phyloP scores from a whole-genome alignment of 2,329 filamentous ascomycete species.

The Xylariaceae sp. region DNA sequence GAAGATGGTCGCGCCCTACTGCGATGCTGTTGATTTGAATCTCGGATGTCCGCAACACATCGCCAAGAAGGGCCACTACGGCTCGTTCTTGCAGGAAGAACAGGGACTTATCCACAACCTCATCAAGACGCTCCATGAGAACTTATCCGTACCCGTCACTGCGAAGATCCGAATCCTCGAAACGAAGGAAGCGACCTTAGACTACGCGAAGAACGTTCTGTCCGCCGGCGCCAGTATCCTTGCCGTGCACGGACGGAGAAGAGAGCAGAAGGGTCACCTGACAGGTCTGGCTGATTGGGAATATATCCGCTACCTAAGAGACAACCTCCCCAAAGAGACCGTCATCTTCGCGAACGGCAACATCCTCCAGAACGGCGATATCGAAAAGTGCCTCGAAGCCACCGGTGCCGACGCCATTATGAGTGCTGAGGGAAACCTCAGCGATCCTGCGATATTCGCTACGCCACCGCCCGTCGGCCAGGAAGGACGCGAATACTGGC shows the following conservation, averaged over 20 bases:
- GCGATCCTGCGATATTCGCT: constrained; percentile 83
- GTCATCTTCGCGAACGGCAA: constrained; percentile 98
- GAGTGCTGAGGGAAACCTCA: constrained; percentile 93
- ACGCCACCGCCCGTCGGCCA: constrained; percentile 56
- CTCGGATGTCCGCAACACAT: constrained; percentile 96
- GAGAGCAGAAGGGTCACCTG: constrained; percentile 94
- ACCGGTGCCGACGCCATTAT: constrained; percentile 92
- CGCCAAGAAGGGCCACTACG: constrained; percentile 83
- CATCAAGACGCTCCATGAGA: constrained; percentile 73
- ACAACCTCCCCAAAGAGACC: constrained; percentile 76
- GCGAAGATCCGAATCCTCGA: constrained; percentile 92
- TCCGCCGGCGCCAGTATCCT: constrained; percentile 86
- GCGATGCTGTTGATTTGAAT: constrained; percentile 93
- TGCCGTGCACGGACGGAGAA: constrained; percentile 80
- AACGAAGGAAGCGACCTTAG: constrained; percentile 76
- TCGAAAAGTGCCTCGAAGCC: constrained; percentile 69
- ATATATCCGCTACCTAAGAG: constrained; percentile 74
- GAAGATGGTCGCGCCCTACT: constrained; percentile 72
- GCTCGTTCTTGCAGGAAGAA: constrained; percentile 91
- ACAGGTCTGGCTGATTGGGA: constrained; percentile 91
- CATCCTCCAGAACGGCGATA: constrained; percentile 72
- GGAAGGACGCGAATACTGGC: constrained; percentile 80
- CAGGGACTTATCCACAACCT: constrained; percentile 76
- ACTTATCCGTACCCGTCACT: constrained; percentile 78
- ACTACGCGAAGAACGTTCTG: constrained; percentile 83